These are phyloP conservation scores for Ustilago loliicola DNA, from an alignment of 1,284 basidiomycete genomes.

Conservation along the genomic window DNA sequence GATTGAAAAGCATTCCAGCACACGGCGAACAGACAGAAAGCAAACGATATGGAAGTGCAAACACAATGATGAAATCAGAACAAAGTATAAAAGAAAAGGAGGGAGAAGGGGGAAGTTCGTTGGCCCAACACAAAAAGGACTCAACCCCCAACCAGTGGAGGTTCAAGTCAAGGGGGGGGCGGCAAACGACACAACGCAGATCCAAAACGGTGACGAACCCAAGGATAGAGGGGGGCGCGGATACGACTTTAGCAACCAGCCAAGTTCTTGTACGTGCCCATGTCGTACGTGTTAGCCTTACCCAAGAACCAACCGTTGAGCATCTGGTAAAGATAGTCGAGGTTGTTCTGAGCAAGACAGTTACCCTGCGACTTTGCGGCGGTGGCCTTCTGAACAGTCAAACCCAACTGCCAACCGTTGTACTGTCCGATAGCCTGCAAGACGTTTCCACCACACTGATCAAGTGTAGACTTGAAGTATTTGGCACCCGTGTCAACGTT, in stretches of 20 bases:
- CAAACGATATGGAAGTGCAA: too few species aligned
- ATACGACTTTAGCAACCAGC: conserved; percentile 28
- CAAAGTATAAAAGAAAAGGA: neutral
- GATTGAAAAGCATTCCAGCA: too few species aligned
- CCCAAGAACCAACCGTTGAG: conserved; percentile 62
- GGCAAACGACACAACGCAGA: neutral
- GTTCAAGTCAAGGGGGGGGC: neutral
- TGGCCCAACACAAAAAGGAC: neutral
- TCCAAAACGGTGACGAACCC: too few species aligned
- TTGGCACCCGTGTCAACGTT: conserved; percentile 58
- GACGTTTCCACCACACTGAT: conserved; percentile 42
- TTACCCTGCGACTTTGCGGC: conserved; percentile 45
- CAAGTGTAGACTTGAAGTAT: conserved; percentile 55
- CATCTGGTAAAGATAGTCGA: conserved; percentile 61
- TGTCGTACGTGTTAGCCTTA: conserved; percentile 36
- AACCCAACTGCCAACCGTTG: conserved; percentile 58
- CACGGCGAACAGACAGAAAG: too few species aligned
- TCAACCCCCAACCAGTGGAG: neutral
- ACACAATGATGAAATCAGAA: neutral
- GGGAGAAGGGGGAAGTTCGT: neutral
- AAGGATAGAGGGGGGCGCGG: too few species aligned
- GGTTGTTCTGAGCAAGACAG: conserved; percentile 60
- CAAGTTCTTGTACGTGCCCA: conserved; percentile 51
- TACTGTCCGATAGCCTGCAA: conserved; percentile 56
- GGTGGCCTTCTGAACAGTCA: conserved; percentile 47